phyloP scores from a whole-genome alignment of 2,329 filamentous ascomycete species.

The Alternaria brassicicola region DNA sequence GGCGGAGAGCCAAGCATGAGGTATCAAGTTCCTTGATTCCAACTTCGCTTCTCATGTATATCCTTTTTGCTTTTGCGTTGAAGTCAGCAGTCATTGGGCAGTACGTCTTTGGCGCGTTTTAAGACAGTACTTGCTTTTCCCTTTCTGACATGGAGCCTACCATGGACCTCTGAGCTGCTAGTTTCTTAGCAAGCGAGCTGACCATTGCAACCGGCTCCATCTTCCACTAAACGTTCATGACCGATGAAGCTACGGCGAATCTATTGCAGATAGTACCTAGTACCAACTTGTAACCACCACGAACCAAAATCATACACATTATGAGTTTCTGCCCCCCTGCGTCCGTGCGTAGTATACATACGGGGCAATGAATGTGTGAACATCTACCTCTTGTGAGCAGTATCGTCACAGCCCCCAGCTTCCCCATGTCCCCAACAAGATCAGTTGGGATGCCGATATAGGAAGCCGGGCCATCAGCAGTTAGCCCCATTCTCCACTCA shows the following conservation, averaged over 20 bases:
- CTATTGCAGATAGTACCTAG: constrained; percentile 2
- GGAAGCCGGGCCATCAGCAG: constrained; percentile 16
- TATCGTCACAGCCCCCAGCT: background rate
- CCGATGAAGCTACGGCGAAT: constrained; percentile 5
- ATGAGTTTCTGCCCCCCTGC: background rate
- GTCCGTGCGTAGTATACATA: background rate
- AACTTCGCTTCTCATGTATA: constrained; percentile 19
- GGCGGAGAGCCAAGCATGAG: background rate
- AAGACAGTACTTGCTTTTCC: background rate
- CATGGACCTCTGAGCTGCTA: background rate
- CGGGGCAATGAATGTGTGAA: background rate
- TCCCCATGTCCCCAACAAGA: background rate
- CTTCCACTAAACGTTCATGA: background rate
- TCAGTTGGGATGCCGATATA: constrained; percentile 3
- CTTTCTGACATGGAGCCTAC: background rate
- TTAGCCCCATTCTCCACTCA: background rate
- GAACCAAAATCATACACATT: background rate
- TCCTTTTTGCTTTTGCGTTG: constrained; percentile 14
- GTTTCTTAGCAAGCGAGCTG: background rate
- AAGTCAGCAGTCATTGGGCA: constrained; percentile 18
- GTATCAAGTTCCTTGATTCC: background rate
- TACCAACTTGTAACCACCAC: background rate
- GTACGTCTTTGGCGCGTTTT: constrained; percentile 16
- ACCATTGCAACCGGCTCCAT: background rate
- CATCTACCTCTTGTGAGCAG: background rate